Conservation (phyloP, 23 red algal genomes). For the Gracilaria gracilis region DNA sequence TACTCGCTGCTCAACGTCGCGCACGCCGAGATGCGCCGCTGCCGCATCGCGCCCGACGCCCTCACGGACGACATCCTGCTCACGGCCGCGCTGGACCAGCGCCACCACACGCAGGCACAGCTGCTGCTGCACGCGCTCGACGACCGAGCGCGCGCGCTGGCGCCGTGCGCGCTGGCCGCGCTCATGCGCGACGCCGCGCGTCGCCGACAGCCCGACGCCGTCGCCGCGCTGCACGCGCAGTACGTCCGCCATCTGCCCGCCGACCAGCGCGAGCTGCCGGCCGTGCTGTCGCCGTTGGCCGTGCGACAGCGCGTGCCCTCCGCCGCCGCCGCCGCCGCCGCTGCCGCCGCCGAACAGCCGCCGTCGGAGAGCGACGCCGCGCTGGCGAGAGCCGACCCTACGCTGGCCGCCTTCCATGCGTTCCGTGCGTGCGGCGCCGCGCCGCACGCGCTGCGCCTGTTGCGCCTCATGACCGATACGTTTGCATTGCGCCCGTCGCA, state of each 20-base stretch:
- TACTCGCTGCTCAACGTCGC: slow-evolving; percentile 5
- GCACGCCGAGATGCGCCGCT: slow-evolving; percentile 1
- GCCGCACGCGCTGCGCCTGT: background rate
- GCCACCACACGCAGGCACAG: background rate
- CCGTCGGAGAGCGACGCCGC: slow-evolving; percentile 2
- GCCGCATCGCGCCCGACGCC: slow-evolving; percentile 1
- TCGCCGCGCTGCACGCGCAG: background rate
- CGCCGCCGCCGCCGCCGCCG: background rate
- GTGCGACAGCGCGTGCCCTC: background rate
- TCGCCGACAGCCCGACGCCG: background rate
- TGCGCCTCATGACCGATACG: background rate
- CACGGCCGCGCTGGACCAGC: slow-evolving; percentile 1
- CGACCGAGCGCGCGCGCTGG: background rate
- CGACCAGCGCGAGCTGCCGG: too few species aligned
- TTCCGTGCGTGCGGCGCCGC: slow-evolving; percentile 18
- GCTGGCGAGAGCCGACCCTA: slow-evolving; percentile 1
- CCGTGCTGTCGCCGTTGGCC: too few species aligned
- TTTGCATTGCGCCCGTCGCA: background rate
- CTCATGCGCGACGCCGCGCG: slow-evolving; percentile 19
- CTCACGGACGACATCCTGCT: slow-evolving; percentile 15
- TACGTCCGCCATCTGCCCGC: background rate
- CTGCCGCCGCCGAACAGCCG: background rate
- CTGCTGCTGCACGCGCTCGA: background rate
- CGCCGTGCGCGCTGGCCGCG: slow-evolving; percentile 10
- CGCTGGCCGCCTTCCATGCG: slow-evolving; percentile 21